These are phyloP conservation scores for Symbiodinium pilosum DNA, from an alignment of 73 alveolate species.

Conservation along the genomic window DNA sequence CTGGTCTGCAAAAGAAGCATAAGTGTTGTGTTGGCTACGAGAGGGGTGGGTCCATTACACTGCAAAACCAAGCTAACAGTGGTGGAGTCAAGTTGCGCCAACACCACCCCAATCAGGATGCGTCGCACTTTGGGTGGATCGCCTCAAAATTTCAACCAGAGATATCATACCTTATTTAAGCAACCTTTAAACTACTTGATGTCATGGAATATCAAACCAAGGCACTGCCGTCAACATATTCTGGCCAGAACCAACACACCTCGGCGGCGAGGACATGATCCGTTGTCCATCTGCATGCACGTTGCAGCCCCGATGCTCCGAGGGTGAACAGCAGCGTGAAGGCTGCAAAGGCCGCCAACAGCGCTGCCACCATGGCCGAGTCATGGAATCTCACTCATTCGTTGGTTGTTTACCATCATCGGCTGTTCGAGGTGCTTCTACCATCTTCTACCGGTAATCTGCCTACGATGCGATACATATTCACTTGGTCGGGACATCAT, in stretches of 20 bases:
- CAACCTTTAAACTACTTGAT: too few relatives aligned
- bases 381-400: background rate
- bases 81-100: background rate
- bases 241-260: conserved; percentile 69
- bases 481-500: too few relatives aligned
- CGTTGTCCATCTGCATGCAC: background rate
- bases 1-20: too few relatives aligned
- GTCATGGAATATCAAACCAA: too few relatives aligned
- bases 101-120: background rate
- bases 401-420: too few relatives aligned
- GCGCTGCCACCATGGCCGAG: conserved; percentile 12
- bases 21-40: too few relatives aligned
- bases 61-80: too few relatives aligned
- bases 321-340: background rate
- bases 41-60: too few relatives aligned
- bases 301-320: background rate
- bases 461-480: too few relatives aligned
- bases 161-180: too few relatives aligned
- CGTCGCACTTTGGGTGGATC: conserved; percentile 37
- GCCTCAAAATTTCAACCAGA: background rate
- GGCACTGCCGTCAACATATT: conserved; percentile 28
- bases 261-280: background rate
- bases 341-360: background rate
- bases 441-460: too few relatives aligned
- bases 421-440: too few relatives aligned